phyloP scores from a whole-genome alignment of 1,284 basidiomycete species.

The Apiotrichum mycotoxinovorans region DNA sequence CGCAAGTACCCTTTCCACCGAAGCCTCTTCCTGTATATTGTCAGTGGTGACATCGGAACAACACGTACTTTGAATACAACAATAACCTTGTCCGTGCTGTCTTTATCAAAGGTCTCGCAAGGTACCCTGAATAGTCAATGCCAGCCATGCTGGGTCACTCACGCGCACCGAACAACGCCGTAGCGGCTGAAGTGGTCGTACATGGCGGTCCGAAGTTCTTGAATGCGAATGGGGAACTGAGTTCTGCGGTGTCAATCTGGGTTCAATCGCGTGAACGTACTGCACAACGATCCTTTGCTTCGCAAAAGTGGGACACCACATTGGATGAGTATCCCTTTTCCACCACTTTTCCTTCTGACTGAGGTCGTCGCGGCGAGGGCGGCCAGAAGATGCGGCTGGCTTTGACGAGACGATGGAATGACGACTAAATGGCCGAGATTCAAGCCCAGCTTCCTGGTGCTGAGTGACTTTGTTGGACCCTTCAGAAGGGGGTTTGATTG shows the following conservation, averaged over 20 bases:
- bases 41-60: neutral
- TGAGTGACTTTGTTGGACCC: no score
- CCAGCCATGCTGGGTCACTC: slow-evolving; percentile 1
- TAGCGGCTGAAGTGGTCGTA: slow-evolving; percentile 32
- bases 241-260: slow-evolving; percentile 18
- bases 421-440: neutral
- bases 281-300: slow-evolving; percentile 24
- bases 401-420: neutral
- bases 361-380: neutral
- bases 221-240: slow-evolving; percentile 24
- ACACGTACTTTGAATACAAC: slow-evolving; percentile 35
- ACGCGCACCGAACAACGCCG: slow-evolving; percentile 28
- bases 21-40: slow-evolving; percentile 18
- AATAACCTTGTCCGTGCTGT: slow-evolving; percentile 19
- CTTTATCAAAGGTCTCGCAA: neutral
- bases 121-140: neutral
- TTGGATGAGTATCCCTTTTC: slow-evolving; percentile 29
- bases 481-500: no score
- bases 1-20: slow-evolving; percentile 17
- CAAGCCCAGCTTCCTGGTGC: no score
- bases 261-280: slow-evolving; percentile 17
- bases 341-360: slow-evolving; percentile 17
- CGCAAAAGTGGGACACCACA: slow-evolving; percentile 26
- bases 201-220: slow-evolving; percentile 14
- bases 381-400: neutral